A percentile compares a stretch with the other conserved stretches of the same genome.
Evolutionary conservation across 2,329 filamentous ascomycete genomes (phyloP).

Genomic region (Cercospora sojina): DNA sequence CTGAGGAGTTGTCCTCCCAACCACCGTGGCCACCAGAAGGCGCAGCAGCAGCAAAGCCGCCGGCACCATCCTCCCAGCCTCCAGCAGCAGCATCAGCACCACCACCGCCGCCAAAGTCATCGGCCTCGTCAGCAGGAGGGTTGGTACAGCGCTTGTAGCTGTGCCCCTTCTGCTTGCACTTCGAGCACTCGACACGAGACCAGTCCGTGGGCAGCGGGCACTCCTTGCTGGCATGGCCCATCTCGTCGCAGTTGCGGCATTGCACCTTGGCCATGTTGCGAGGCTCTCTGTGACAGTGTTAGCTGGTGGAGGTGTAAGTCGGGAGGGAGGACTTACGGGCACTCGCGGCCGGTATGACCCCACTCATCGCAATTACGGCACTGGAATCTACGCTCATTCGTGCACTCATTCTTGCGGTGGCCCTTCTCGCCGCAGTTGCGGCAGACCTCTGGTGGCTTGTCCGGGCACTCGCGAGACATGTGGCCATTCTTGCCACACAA

Average conservation of each 20-base stretch:
- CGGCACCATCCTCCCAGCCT: neutral
- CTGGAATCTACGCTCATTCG: constrained; percentile 36
- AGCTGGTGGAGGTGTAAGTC: neutral
- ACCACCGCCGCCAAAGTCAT: neutral
- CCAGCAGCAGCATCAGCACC: neutral
- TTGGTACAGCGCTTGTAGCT: constrained; percentile 33
- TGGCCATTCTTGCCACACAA: constrained; percentile 38
- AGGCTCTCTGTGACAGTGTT: constrained; percentile 36
- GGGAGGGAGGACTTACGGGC: constrained; percentile 46
- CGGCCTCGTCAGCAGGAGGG: constrained; percentile 11
- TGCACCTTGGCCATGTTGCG: constrained; percentile 51
- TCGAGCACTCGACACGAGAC: constrained; percentile 49
- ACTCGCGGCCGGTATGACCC: constrained; percentile 55
- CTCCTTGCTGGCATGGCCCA: constrained; percentile 24
- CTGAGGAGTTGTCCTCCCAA: constrained; percentile 18
- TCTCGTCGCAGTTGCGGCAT: constrained; percentile 50
- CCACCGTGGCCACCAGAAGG: constrained; percentile 4
- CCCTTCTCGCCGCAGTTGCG: constrained; percentile 39
- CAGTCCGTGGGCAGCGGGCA: constrained; percentile 31
- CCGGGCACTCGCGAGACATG: constrained; percentile 39
- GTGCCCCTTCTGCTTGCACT: constrained; percentile 41
- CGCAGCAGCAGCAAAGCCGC: constrained; percentile 11
- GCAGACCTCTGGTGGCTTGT: constrained; percentile 32
- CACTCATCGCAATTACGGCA: constrained; percentile 41
- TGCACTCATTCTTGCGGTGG: constrained; percentile 37